Base-by-base conservation (phyloP, 257 asterid species). In the Haberlea rhodopensis region DNA sequence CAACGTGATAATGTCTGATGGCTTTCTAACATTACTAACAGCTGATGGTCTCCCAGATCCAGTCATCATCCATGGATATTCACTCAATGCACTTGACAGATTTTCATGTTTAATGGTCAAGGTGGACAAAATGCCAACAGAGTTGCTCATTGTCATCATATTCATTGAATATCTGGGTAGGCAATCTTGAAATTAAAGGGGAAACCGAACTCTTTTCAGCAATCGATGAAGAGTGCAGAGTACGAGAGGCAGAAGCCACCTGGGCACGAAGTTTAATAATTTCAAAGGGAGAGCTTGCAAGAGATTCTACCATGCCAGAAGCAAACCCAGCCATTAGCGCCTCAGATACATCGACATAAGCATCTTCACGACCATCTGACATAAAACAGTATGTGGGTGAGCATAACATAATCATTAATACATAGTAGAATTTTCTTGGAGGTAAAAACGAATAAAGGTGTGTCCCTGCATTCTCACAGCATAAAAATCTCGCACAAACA, bases 11-110 rank as follows among this genome's bases (percentile, higher is more conserved):
- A 94, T 76, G 21, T 84, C 87, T 49, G 78, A 67, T 19, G 84
- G 85, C 64, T 68, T 75, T 67, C 75, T 79, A 61, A 94, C 99
- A 67, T 84, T 81, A 78, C 70, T 73, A 24, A 86, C 85, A 29
- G 95, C 68, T 55, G 97, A 96, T 48, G 97, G 85, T 78, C 77
- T 94, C 37, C 96, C 99, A 60, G 95, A 85, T 69, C 99, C 99
- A 8, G 92, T 78, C 95, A 94, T 87, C 96, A 81, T 86, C 97
- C 99, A 94, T 10, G 99, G 97, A 80, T 87, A 90, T 66, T 83
- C 92, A 86, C 78, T 90, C 69, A 94, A 70, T 57, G 86, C 78
- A 74, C 75, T 79, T 45, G 62, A 58, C 75, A 87, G 69, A 69
- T 82, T 82, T 66, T 89, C 73, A 71, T 80, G 74, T 69, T 78